A percentile compares a stretch with the other conserved stretches of the same genome.
Evolutionary conservation across 1,284 basidiomycete genomes (phyloP).

Genomic region (Singerocomus inundabilis): DNA sequence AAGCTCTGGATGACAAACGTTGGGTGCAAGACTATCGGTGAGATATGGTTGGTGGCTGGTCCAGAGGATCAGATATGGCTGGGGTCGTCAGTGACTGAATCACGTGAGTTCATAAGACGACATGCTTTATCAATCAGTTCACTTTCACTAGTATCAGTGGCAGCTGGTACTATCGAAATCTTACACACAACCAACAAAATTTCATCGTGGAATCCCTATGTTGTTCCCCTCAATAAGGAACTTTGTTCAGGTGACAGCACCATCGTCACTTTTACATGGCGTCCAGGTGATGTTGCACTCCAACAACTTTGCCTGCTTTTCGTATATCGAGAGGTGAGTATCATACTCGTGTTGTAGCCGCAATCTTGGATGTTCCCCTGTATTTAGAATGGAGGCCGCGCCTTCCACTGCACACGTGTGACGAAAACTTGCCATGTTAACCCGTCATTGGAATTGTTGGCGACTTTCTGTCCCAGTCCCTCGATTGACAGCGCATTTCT

Average conservation of each 20-base stretch:
- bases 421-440: slow-evolving; percentile 58
- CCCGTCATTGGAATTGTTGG: slow-evolving; percentile 51
- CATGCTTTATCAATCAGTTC: slow-evolving; percentile 13
- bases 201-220: slow-evolving; percentile 44
- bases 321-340: slow-evolving; percentile 66
- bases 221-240: slow-evolving; percentile 41
- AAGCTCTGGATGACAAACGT: slow-evolving; percentile 60
- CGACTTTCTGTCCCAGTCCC: slow-evolving; percentile 48
- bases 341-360: not conserved
- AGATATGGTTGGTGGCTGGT: slow-evolving; percentile 67
- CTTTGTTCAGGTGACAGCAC: slow-evolving; percentile 43
- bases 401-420: slow-evolving; percentile 57
- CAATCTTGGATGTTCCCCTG: too few species aligned
- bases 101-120: slow-evolving; percentile 18
- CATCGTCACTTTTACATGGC: slow-evolving; percentile 51
- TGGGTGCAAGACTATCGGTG: slow-evolving; percentile 54
- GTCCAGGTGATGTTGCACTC: slow-evolving; percentile 47
- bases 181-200: slow-evolving; percentile 54
- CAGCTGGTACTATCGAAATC: slow-evolving; percentile 17
- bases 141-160: slow-evolving; percentile 31
- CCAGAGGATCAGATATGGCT: slow-evolving; percentile 64
- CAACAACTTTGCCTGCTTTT: slow-evolving; percentile 60
- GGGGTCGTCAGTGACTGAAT: slow-evolving; percentile 5
- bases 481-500: slow-evolving; percentile 50
- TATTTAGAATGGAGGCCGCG: slow-evolving; percentile 42